These are phyloP conservation scores for Kuraishia ogatae DNA, from an alignment of 805 yeast species.

Conservation along the genomic window DNA sequence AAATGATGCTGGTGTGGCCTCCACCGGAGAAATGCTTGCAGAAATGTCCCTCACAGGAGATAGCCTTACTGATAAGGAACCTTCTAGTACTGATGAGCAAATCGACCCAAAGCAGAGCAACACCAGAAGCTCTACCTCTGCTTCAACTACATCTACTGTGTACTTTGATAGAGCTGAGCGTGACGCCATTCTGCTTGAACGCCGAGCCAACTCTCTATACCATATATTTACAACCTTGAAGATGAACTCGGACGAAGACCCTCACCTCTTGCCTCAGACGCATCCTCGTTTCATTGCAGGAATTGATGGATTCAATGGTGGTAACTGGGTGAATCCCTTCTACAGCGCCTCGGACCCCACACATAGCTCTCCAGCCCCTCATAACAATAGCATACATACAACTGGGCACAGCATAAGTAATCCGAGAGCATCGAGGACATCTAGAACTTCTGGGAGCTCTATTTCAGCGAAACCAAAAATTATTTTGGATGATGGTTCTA, in stretches of 20 bases:
- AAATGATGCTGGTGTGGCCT: neutral
- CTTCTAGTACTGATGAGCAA: neutral
- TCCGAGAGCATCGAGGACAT: neutral
- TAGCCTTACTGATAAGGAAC: neutral
- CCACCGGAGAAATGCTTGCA: neutral
- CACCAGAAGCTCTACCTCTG: neutral
- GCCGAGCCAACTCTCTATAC: conserved; percentile 9
- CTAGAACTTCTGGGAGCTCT: neutral
- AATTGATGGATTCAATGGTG: conserved; percentile 51
- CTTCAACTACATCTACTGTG: neutral
- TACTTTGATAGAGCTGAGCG: conserved; percentile 15
- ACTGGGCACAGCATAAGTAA: conserved; percentile 1
- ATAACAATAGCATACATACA: neutral
- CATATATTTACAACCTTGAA: conserved; percentile 10
- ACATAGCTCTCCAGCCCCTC: neutral
- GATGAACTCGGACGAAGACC: conserved; percentile 8
- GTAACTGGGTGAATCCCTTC: conserved; percentile 72
- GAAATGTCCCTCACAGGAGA: neutral
- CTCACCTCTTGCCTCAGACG: conserved; percentile 44
- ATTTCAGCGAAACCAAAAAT: conserved; percentile 20
- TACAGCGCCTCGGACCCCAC: conserved; percentile 15
- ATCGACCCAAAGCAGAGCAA: neutral
- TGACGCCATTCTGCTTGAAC: conserved; percentile 14
- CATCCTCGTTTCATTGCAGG: conserved; percentile 62
- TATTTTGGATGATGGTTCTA: conserved; percentile 41